A percentile compares a stretch with the other conserved stretches of the same genome.
Conservation (phyloP, 768 basidiomycete species). For the Amanita exitialis region DNA sequence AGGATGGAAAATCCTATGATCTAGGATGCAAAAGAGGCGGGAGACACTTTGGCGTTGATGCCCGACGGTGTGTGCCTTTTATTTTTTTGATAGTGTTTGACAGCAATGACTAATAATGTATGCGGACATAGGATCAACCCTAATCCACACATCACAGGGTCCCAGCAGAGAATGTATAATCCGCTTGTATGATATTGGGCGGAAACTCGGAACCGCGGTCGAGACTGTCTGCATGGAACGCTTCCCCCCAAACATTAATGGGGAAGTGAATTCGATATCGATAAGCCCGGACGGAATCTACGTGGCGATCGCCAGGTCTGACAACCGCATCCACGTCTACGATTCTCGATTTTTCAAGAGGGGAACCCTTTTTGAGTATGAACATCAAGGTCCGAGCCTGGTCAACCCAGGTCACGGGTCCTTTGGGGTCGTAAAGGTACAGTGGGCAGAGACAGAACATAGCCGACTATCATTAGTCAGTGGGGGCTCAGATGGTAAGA, state of each 20-base stretch:
- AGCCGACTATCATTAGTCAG: conserved; percentile 38
- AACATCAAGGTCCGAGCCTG: conserved; percentile 28
- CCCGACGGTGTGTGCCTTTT: conserved; percentile 27
- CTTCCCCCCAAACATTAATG: conserved; percentile 20
- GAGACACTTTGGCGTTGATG: conserved; percentile 41
- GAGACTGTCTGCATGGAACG: conserved; percentile 23
- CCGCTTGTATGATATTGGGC: conserved; percentile 42
- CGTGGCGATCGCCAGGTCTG: conserved; percentile 48
- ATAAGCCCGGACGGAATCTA: conserved; percentile 56
- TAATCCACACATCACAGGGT: conserved; percentile 25
- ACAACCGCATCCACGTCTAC: conserved; percentile 53
- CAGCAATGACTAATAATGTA: background rate
- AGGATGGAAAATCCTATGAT: conserved; percentile 14
- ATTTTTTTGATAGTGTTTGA: background rate
- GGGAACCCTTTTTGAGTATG: conserved; percentile 36
- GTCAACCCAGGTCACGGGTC: conserved; percentile 19
- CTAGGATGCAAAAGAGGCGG: conserved; percentile 41
- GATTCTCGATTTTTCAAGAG: conserved; percentile 44
- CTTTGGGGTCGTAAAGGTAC: conserved; percentile 41
- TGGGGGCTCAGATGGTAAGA: conserved; percentile 56
- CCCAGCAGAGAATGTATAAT: conserved; percentile 22
- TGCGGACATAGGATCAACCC: conserved; percentile 16
- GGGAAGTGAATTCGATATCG: conserved; percentile 37
- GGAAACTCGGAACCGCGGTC: conserved; percentile 17
- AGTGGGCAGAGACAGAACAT: conserved; percentile 39